A percentile compares a stretch with the other conserved stretches of the same genome.
These are phyloP conservation scores for Porpolomopsis calyptriformis DNA, from an alignment of 768 basidiomycete species.

Conservation along the genomic window DNA sequence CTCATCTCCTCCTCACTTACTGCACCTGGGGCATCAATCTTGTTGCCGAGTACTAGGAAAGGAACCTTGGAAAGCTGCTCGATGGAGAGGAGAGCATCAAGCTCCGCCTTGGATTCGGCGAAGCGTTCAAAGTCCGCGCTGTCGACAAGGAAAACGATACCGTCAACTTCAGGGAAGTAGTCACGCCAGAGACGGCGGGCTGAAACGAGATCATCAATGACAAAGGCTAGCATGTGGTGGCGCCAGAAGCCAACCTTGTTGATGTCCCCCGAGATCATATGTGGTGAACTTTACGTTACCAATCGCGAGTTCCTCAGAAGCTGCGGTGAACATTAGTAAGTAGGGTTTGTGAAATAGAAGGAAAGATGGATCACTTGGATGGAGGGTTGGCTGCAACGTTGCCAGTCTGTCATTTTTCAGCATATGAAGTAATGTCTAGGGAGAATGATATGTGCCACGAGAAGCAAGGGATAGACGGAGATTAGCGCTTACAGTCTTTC, in stretches of 20 bases:
- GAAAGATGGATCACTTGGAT: constrained; percentile 64
- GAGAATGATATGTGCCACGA: constrained; percentile 4
- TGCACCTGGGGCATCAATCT: constrained; percentile 97
- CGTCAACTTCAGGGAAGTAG: constrained; percentile 99
- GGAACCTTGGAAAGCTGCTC: constrained; percentile 94
- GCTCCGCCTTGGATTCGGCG: constrained; percentile 91
- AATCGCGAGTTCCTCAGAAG: constrained; percentile 97
- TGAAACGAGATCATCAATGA: constrained; percentile 12
- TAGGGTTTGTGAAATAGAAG: constrained; percentile 6
- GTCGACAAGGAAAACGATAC: constrained; percentile 97
- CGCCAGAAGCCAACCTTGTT: constrained; percentile 73
- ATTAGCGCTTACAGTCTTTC: constrained; percentile 73
- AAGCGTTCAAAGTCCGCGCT: constrained; percentile 96
- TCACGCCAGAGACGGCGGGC: constrained; percentile 99
- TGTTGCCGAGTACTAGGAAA: constrained; percentile 97
- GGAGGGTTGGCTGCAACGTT: constrained; percentile 94
- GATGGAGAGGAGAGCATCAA: constrained; percentile 90
- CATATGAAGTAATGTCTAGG: constrained; percentile 93
- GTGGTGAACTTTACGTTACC: constrained; percentile 99
- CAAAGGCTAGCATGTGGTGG: neutral
- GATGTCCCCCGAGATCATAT: constrained; percentile 95
- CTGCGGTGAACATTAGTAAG: constrained; percentile 30
- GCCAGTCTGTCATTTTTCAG: constrained; percentile 98
- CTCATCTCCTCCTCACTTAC: constrained; percentile 97
- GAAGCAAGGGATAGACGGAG: neutral